phyloP scores from a whole-genome alignment of 2,329 filamentous ascomycete species.

The Teratosphaeria pseudoeucalypti region DNA sequence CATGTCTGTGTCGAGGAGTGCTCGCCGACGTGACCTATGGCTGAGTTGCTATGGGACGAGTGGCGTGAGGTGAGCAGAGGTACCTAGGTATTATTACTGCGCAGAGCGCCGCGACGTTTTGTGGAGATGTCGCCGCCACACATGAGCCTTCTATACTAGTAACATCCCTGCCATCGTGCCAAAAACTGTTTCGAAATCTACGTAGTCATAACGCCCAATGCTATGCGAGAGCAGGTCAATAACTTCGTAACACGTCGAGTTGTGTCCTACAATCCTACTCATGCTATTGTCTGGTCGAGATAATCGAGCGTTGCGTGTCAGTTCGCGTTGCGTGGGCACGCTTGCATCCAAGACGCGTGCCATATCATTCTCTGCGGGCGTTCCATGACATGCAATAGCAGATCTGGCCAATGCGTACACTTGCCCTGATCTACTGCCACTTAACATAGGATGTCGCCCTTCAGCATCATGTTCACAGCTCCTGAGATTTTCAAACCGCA shows the following conservation, averaged over 20 bases:
- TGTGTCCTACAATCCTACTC: not conserved
- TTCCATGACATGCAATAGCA: not conserved
- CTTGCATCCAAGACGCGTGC: not conserved
- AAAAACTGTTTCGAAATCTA: too few species aligned
- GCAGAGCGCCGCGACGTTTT: not conserved
- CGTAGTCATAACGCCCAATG: too few species aligned
- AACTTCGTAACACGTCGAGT: not conserved
- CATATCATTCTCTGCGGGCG: not conserved
- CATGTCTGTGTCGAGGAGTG: constrained; percentile 12
- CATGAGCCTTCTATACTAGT: not conserved
- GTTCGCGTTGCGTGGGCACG: not conserved
- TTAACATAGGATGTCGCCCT: not conserved
- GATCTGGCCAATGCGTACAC: not conserved
- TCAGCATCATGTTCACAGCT: not conserved
- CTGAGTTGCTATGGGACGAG: not conserved
- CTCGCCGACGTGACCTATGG: not conserved
- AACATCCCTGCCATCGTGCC: not conserved
- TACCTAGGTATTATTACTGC: too few species aligned
- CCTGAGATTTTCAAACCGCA: not conserved
- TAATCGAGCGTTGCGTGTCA: not conserved
- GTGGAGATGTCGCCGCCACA: not conserved
- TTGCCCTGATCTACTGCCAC: not conserved
- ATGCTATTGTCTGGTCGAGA: not conserved
- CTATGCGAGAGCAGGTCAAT: too few species aligned
- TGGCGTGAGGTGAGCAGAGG: too few species aligned